phyloP scores from a whole-genome alignment of 2,329 filamentous ascomycete genomes.

The Allantophomopsis lycopodina region DNA sequence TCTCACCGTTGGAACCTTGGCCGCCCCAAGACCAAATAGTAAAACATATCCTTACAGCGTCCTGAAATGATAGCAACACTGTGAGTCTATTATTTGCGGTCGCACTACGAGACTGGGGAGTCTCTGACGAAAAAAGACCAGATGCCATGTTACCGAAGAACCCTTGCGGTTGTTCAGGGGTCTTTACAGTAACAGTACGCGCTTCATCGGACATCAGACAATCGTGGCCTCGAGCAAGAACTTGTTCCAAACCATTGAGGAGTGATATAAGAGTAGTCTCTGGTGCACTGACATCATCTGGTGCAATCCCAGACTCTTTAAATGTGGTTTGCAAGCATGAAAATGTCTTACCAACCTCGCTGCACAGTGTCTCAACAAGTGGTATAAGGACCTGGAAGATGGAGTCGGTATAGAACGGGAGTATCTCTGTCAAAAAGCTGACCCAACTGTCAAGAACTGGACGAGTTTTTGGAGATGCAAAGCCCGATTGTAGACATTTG shows the following conservation, averaged over 20 bases:
- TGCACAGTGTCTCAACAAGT: slow-evolving; percentile 78
- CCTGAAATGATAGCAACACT: slow-evolving; percentile 91
- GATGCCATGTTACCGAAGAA: slow-evolving; percentile 95
- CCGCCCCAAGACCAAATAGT: slow-evolving; percentile 89
- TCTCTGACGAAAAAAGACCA: slow-evolving; percentile 73
- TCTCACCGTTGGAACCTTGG: slow-evolving; percentile 40
- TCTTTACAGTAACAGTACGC: slow-evolving; percentile 53
- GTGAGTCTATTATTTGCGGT: slow-evolving; percentile 91
- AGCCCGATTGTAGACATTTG: slow-evolving; percentile 71
- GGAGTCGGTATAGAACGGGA: slow-evolving; percentile 70
- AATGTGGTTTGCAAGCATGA: slow-evolving; percentile 55
- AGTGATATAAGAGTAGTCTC: slow-evolving; percentile 72
- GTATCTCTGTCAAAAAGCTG: slow-evolving; percentile 64
- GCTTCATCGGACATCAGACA: slow-evolving; percentile 66
- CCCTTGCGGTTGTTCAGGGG: slow-evolving; percentile 69
- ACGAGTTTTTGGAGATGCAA: slow-evolving; percentile 61
- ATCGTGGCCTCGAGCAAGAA: slow-evolving; percentile 78
- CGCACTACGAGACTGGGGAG: slow-evolving; percentile 60
- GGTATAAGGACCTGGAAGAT: slow-evolving; percentile 88
- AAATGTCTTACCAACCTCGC: slow-evolving; percentile 63
- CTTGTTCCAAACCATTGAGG: slow-evolving; percentile 84
- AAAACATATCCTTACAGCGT: slow-evolving; percentile 85
- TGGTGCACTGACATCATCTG: slow-evolving; percentile 28
- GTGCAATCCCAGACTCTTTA: slow-evolving; percentile 20
- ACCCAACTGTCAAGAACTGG: slow-evolving; percentile 86